Conservation (phyloP, 2,329 filamentous ascomycete species). For the Zasmidium citrigriseum region DNA sequence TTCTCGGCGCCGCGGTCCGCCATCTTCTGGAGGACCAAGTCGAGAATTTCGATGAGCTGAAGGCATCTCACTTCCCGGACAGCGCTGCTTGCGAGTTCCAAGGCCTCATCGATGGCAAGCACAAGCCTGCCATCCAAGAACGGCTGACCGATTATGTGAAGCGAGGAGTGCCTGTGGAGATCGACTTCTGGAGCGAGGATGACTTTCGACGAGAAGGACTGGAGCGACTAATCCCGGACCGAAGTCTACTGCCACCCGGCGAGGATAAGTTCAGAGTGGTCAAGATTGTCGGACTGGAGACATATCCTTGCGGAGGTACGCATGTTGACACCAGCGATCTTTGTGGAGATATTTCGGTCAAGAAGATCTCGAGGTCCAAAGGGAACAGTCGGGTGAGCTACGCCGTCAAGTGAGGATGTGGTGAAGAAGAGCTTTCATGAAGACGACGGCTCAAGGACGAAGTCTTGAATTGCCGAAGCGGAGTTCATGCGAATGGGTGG, state of each 20-base stretch:
- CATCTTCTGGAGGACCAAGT: slow-evolving; percentile 56
- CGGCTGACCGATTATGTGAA: slow-evolving; percentile 61
- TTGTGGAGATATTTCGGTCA: slow-evolving; percentile 60
- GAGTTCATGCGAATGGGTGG: no score
- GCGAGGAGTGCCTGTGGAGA: slow-evolving; percentile 58
- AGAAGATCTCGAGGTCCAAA: slow-evolving; percentile 66
- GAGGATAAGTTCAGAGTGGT: slow-evolving; percentile 67
- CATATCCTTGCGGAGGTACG: slow-evolving; percentile 74
- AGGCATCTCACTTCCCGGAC: slow-evolving; percentile 71
- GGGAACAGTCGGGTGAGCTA: slow-evolving; percentile 61
- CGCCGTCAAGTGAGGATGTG: not conserved
- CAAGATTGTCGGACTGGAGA: slow-evolving; percentile 66
- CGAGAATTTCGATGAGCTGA: slow-evolving; percentile 63
- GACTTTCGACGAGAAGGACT: slow-evolving; percentile 59
- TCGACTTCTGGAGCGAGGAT: slow-evolving; percentile 68
- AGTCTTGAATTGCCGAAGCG: no score
- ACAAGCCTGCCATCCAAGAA: slow-evolving; percentile 62
- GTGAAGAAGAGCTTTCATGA: no score
- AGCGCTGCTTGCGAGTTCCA: slow-evolving; percentile 68
- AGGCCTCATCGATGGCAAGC: slow-evolving; percentile 65
- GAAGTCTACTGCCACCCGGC: slow-evolving; percentile 37
- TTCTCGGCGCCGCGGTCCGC: slow-evolving; percentile 67
- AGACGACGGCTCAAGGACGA: no score
- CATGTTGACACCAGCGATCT: slow-evolving; percentile 65
- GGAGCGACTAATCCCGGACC: slow-evolving; percentile 59